Evolutionary conservation across 163 green algal genomes (phyloP).

Genomic region (Prototheca cutis): DNA sequence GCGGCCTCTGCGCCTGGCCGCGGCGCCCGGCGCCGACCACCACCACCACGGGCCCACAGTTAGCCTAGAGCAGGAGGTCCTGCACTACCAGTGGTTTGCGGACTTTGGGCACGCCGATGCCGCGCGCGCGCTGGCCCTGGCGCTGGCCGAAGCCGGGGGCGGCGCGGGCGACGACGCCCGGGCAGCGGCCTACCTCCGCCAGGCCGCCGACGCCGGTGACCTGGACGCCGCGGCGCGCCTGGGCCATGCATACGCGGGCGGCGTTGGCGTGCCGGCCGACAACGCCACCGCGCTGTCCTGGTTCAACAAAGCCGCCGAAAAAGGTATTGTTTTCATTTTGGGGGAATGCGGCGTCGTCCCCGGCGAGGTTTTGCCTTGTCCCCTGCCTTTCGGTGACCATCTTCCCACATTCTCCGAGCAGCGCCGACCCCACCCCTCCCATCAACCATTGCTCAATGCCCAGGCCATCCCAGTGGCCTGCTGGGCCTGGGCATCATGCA

Average conservation of each 20-base stretch:
- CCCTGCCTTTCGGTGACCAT: too few relatives aligned
- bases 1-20: neutral
- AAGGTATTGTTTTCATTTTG: too few relatives aligned
- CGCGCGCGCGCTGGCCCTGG: constrained; percentile 57
- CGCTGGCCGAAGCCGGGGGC: constrained; percentile 54
- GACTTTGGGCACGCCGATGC: constrained; percentile 82
- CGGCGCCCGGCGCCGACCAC: neutral
- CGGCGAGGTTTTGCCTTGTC: too few relatives aligned
- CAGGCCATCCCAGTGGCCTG: constrained; percentile 40
- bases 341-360: too few relatives aligned
- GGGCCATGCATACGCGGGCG: constrained; percentile 80
- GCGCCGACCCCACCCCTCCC: neutral
- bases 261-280: constrained; percentile 37
- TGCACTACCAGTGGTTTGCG: constrained; percentile 89
- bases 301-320: constrained; percentile 48
- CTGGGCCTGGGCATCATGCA: constrained; percentile 77
- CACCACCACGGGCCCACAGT: neutral
- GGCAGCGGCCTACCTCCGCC: constrained; percentile 62
- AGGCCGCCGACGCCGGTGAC: constrained; percentile 61
- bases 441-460: too few relatives aligned
- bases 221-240: constrained; percentile 71
- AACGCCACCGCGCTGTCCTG: constrained; percentile 57
- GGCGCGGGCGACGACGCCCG: constrained; percentile 34
- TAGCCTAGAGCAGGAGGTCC: constrained; percentile 42
- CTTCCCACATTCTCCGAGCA: neutral